Evolutionary conservation across 2,329 filamentous ascomycete genomes (phyloP).

Genomic region (Alternaria viburni): DNA sequence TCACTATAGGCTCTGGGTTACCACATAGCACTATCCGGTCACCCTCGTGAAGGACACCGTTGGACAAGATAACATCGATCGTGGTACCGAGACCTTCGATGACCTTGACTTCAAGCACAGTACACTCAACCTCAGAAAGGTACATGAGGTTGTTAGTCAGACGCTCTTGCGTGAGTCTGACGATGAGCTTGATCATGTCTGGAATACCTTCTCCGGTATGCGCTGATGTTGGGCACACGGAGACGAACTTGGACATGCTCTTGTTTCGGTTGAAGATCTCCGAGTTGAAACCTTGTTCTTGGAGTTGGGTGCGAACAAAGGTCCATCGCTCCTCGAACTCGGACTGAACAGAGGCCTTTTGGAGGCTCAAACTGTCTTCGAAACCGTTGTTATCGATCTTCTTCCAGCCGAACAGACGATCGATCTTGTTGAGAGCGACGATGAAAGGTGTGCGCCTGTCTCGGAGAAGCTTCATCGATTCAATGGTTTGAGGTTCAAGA

Average conservation of each 20-base stretch:
- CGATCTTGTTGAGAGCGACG: constrained; percentile 98
- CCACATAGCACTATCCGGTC: constrained; percentile 95
- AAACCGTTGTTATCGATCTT: constrained; percentile 99
- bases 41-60: constrained; percentile 92
- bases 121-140: constrained; percentile 95
- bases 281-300: constrained; percentile 97
- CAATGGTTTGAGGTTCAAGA: constrained; percentile 93
- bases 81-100: constrained; percentile 99
- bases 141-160: constrained; percentile 99
- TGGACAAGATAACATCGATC: constrained; percentile 95
- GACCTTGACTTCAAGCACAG: constrained; percentile 97
- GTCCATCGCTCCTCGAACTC: constrained; percentile 92
- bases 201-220: constrained; percentile 99
- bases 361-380: constrained; percentile 85
- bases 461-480: constrained; percentile 93
- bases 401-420: constrained; percentile 99
- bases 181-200: constrained; percentile 95
- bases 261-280: constrained; percentile 98
- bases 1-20: constrained; percentile 93
- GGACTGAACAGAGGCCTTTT: constrained; percentile 91
- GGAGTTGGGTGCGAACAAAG: constrained; percentile 90
- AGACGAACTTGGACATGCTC: constrained; percentile 92
- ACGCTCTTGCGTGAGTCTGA: constrained; percentile 91
- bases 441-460: constrained; percentile 98
- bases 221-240: constrained; percentile 95